Conservation (phyloP, 306 rosid species). For the Carpinus viminea region DNA sequence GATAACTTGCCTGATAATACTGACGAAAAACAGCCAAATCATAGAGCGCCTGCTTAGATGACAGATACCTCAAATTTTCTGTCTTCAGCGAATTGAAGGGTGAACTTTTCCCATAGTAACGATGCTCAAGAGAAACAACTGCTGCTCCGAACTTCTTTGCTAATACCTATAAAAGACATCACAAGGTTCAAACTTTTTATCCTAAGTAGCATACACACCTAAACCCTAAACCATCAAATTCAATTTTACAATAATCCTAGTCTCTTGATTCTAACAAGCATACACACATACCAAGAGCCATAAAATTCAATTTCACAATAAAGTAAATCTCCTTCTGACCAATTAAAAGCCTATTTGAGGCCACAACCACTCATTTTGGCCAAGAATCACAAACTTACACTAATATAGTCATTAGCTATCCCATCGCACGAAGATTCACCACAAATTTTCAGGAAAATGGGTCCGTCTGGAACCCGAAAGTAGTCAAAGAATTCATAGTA, state of each 20-base stretch:
- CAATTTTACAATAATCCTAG: background rate
- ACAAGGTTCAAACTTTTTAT: slow-evolving; percentile 14
- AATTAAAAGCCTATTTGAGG: slow-evolving; percentile 9
- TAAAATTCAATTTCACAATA: too few relatives aligned
- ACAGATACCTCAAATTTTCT: slow-evolving; percentile 78
- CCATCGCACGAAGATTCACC: slow-evolving; percentile 74
- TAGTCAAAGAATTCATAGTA: slow-evolving; percentile 83
- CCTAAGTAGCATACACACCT: slow-evolving; percentile 13
- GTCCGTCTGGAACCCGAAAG: slow-evolving; percentile 76
- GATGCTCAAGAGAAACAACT: slow-evolving; percentile 90
- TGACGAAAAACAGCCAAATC: slow-evolving; percentile 89
- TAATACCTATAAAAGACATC: slow-evolving; percentile 51
- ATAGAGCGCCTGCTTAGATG: slow-evolving; percentile 92
- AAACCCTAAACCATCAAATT: slow-evolving; percentile 8
- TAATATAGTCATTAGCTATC: slow-evolving; percentile 65
- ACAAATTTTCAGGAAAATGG: slow-evolving; percentile 70
- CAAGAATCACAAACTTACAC: slow-evolving; percentile 46
- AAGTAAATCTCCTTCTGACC: background rate
- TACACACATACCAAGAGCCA: background rate
- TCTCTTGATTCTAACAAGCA: background rate
- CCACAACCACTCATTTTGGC: slow-evolving; percentile 13
- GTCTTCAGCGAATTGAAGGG: slow-evolving; percentile 70
- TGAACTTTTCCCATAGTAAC: slow-evolving; percentile 90
- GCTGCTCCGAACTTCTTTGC: slow-evolving; percentile 98
- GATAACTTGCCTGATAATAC: slow-evolving; percentile 67